phyloP scores from a whole-genome alignment of 2,329 filamentous ascomycete species.

The Colletotrichum gigasporum region DNA sequence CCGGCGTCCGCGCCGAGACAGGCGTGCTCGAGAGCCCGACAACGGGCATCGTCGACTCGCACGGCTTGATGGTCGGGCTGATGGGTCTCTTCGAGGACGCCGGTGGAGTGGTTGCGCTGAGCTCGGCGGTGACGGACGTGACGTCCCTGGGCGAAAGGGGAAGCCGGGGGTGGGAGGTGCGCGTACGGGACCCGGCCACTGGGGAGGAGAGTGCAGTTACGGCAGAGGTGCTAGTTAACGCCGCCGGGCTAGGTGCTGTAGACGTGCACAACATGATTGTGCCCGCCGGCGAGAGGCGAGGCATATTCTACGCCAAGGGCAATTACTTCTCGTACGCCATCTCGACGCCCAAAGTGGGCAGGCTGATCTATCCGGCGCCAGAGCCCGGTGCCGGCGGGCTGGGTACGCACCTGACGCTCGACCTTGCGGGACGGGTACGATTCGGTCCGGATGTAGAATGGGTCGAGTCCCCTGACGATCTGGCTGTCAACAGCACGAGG shows the following conservation, averaged over 20 bases:
- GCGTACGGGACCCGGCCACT: slow-evolving; percentile 55
- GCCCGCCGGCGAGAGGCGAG: slow-evolving; percentile 62
- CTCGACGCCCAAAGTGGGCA: slow-evolving; percentile 69
- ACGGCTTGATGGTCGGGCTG: slow-evolving; percentile 84
- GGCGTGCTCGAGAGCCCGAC: slow-evolving; percentile 85
- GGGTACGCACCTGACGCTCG: slow-evolving; percentile 92
- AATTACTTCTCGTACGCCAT: slow-evolving; percentile 90
- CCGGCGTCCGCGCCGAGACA: slow-evolving; percentile 74
- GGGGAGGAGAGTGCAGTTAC: slow-evolving; percentile 70
- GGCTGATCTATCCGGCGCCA: slow-evolving; percentile 89
- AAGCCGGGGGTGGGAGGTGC: slow-evolving; percentile 74
- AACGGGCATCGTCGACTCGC: slow-evolving; percentile 91
- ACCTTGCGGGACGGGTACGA: slow-evolving; percentile 82
- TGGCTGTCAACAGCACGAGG: slow-evolving; percentile 72
- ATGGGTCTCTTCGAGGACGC: slow-evolving; percentile 79
- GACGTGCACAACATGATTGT: slow-evolving; percentile 85
- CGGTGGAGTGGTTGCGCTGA: slow-evolving; percentile 79
- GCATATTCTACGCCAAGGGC: slow-evolving; percentile 88
- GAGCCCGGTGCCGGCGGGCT: slow-evolving; percentile 83
- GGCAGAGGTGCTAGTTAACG: slow-evolving; percentile 82
- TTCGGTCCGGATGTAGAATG: slow-evolving; percentile 98
- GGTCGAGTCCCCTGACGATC: slow-evolving; percentile 76
- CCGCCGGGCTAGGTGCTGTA: slow-evolving; percentile 83
- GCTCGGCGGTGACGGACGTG: slow-evolving; percentile 71
- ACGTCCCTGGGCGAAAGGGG: slow-evolving; percentile 59